Percentiles rank a stretch among this genome's conserved stretches.
phyloP scores from a whole-genome alignment of 2,329 filamentous ascomycete species.

The Xylaria multiplex region DNA sequence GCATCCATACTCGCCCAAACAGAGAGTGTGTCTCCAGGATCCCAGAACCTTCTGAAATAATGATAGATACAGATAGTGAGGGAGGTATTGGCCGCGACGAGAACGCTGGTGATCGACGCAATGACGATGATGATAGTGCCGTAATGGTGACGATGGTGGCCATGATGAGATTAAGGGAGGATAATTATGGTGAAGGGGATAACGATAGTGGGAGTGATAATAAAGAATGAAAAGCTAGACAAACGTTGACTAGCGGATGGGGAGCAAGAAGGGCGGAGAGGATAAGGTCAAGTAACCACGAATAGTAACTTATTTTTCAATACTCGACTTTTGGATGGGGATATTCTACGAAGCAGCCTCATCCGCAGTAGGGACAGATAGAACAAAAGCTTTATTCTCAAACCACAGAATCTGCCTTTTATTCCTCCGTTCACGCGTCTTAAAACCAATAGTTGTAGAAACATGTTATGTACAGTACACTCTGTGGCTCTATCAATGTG shows the following conservation, averaged over 20 bases:
- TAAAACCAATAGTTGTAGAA: conserved; percentile 39
- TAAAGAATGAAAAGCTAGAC: background rate
- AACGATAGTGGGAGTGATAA: background rate
- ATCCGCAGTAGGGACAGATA: background rate
- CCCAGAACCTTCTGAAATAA: no score
- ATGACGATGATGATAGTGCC: background rate
- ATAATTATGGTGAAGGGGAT: no score
- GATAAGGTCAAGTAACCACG: background rate
- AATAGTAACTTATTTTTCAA: background rate
- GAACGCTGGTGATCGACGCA: background rate
- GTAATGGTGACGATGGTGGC: background rate
- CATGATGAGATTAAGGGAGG: no score
- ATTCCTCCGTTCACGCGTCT: conserved; percentile 37
- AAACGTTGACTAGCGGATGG: background rate
- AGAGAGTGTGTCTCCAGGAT: no score
- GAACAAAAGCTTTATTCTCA: conserved; percentile 26
- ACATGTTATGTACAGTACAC: conserved; percentile 46
- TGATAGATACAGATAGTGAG: background rate
- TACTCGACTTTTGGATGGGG: background rate
- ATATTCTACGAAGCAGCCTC: background rate
- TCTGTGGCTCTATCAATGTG: conserved; percentile 24
- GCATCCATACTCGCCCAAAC: no score
- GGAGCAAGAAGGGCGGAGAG: background rate
- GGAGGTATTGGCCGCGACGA: background rate
- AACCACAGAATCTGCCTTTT: conserved; percentile 43